Evolutionary conservation across 495 filamentous ascomycete species (phyloP), one percentile per base, ranked within the genome.

Genomic region (Penicillium atrosanguineum): DNA sequence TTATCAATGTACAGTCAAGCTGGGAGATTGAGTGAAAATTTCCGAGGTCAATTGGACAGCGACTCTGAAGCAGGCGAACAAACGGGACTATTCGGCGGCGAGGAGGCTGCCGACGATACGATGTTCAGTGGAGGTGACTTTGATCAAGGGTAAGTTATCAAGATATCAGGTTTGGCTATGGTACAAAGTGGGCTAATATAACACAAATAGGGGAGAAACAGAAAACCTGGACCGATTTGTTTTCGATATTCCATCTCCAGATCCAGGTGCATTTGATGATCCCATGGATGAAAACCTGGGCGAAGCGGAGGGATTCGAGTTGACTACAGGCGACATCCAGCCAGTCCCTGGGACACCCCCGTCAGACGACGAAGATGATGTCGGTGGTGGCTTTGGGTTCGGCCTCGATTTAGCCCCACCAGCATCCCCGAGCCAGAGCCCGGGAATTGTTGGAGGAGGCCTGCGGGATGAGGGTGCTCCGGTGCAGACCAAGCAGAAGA

Each of bases 1-100:
- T 55, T 82, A 12, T 78, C 78, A 11, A 73, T 80, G 65, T 79
- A 81, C 55, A 84, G 81, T 56, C 76, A 78, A 54, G 79, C 74
- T 47, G 69, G 74, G 43, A 69, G 83, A 41, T 71, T 86, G 60
- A 91, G 86, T 63, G 88, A 90, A 68, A 63, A 84, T 79, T 68
- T 86, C 68, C 56, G 69, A 49, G 65, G 71, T 63, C 65, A 75
- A 71, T 25, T 72, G 15, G 80, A 84, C 26, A 68, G 73, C 15
- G 82, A 72, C 2, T 73, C 75, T 8, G 82, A 84, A 31, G 76
- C 68, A 39, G 75, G 69, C 15, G 69, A 78, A 19, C 61, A 65
- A 23, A 70, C 77, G 20, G 73, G 74, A 16, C 59, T 79, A 23
- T 44, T 71, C 18, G 68, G 61, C 48, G 74, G 73, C 44, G 69